Conservation (phyloP, 1,284 basidiomycete species). For the Papiliotrema flavescens region DNA sequence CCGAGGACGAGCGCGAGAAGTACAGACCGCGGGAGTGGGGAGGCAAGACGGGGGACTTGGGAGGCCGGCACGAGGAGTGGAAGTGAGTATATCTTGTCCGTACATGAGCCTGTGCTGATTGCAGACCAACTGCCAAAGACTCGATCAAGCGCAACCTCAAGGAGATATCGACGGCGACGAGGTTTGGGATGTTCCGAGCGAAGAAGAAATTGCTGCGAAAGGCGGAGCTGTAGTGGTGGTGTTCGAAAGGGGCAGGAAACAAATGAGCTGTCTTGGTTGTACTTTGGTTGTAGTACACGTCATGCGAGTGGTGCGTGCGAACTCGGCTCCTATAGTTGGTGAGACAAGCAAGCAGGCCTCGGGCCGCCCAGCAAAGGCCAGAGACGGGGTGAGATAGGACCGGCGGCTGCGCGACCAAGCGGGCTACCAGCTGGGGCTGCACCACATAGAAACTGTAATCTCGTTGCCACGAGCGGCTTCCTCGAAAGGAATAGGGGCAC, state of each 20-base stretch:
- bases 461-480: too few species aligned
- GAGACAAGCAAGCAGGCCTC: too few species aligned
- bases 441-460: too few species aligned
- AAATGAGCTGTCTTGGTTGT: not conserved
- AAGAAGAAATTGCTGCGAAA: slow-evolving; percentile 49
- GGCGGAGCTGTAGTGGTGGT: slow-evolving; percentile 18
- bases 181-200: slow-evolving; percentile 45
- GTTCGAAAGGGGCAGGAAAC: too few species aligned
- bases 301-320: too few species aligned
- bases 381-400: too few species aligned
- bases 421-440: too few species aligned
- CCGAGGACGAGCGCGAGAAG: slow-evolving; percentile 42
- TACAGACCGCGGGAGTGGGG: slow-evolving; percentile 49
- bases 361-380: too few species aligned
- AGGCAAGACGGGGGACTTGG: slow-evolving; percentile 37
- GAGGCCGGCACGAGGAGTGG: slow-evolving; percentile 43
- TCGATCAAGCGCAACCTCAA: slow-evolving; percentile 46
- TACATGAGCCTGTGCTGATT: not conserved
- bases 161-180: slow-evolving; percentile 40
- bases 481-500: too few species aligned
- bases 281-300: too few species aligned
- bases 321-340: too few species aligned
- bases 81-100: slow-evolving; percentile 40
- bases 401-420: too few species aligned
- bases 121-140: slow-evolving; percentile 41